Evolutionary conservation across 73 alveolate genomes (phyloP), one percentile per base, ranked within the genome.

Genomic region (Blepharisma japonicum): DNA sequence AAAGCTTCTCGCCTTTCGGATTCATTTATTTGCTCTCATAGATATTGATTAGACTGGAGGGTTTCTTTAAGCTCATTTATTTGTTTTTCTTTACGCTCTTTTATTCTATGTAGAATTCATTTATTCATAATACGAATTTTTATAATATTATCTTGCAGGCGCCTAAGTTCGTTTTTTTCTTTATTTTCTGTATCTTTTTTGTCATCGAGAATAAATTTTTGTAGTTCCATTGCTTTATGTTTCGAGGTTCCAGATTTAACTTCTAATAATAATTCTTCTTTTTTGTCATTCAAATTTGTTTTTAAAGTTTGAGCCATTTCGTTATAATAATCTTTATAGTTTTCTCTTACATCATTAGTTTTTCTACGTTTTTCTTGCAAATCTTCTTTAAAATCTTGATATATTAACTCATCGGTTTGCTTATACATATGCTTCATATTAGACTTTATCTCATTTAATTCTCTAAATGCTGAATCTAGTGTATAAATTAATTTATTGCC

Each of bases 1-100:
- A 94, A 88, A 4, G 87, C 84, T 79, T 94, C 98, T 77, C 96
- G 81, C 71, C 94, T 89, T 51, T 94, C 95, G 0, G 97, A 96
- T 45, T 91, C 94, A 6, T 97, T 96, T 49, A 94, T 79, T 86
- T 91, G 86, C 78, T 94, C 97, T 97, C 98, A 94, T 32, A 89
- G 83, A 68, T 90, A 90, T 74, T 89, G 88, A 80, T 94, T 94
- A 55, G 90, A 87, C 8, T 96, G 79, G 80, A 91, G 87, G 78
- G 91, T 85, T 82, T 89, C 85, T 87, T 94, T 91, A 71, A 94
- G 78, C 71, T 81, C 86, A 67, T 80, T 91, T 53, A 94, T 87
- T 77, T 94, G 96, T 80, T 84, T 87, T 77, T 94, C 97, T 66
- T 85, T 88, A 66, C 88, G 90, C 6, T 88, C 91, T 6, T 71